Percentiles rank a stretch among this genome's conserved stretches.
phyloP scores from a whole-genome alignment of 257 asterid genomes.

The Solanum sejunctum region DNA sequence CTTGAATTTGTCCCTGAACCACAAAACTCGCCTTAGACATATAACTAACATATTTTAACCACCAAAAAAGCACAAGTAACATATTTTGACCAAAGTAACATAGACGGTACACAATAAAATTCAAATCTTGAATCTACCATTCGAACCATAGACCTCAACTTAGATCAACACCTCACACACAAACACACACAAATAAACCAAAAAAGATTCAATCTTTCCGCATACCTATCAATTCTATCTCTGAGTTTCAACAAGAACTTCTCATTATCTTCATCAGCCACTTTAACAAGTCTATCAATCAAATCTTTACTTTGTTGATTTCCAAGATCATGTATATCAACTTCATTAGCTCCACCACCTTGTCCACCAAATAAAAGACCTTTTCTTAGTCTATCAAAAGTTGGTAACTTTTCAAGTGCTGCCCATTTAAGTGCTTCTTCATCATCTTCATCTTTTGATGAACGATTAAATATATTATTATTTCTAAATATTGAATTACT shows the following conservation, averaged over 20 bases:
- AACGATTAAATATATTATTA: conserved; percentile 26
- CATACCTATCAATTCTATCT: conserved; percentile 13
- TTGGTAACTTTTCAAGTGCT: conserved; percentile 57
- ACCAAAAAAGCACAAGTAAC: too few species aligned
- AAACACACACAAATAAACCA: not conserved
- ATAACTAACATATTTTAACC: too few species aligned
- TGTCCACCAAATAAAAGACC: conserved; percentile 45
- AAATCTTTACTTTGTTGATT: conserved; percentile 18
- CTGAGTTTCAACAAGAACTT: conserved; percentile 12
- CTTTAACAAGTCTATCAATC: conserved; percentile 8
- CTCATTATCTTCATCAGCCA: conserved; percentile 15
- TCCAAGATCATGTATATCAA: conserved; percentile 38
- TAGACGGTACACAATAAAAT: not conserved
- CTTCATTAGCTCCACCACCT: conserved; percentile 23
- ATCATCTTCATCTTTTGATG: conserved; percentile 55
- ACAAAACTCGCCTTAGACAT: too few species aligned
- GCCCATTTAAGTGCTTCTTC: conserved; percentile 80
- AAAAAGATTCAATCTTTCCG: not conserved
- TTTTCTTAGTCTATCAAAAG: conserved; percentile 49
- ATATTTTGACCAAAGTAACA: not conserved
- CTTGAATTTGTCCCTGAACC: not conserved
- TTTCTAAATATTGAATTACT: conserved; percentile 40
- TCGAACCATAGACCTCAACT: fast-evolving
- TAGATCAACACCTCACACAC: not conserved
- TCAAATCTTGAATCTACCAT: not conserved